Evolutionary conservation across 2,329 filamentous ascomycete species (phyloP), one percentile per base, ranked within the genome.

Genomic region (Aaosphaeria pasadenensis): DNA sequence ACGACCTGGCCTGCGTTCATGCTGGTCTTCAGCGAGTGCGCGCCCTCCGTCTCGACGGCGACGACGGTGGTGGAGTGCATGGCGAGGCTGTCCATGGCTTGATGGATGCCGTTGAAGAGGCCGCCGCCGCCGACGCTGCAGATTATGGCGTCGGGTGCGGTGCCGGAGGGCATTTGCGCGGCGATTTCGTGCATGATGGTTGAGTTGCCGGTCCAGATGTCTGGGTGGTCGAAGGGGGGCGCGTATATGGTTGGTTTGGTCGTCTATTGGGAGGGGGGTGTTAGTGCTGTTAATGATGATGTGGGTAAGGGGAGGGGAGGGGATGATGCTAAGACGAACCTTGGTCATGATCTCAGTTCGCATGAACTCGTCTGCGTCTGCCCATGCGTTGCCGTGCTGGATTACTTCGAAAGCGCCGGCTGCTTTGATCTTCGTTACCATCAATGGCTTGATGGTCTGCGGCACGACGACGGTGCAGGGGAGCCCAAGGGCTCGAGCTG

Each of bases 51-150:
- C 73, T 95, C 90, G 40, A 91, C 77, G 3, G 87, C 88, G 9
- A 95, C 66, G 7, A 95, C 79, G 45, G 56, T 77, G 59, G 63
- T 56, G 7, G 9, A 7, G 24, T 42, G n/a, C 53, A 66, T 64
- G 17, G 57, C 58, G 5, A 66, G 53, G 50, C 73, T 69, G 59
- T 85, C 79, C 28, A 91, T 74, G 7, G 87, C 88, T 63, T 85
- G 76, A 70, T 88, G 82, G 47, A 95, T 72, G 4, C 90, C 90
- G 60, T 86, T 88, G 45, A 95, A 78, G 24, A 95, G 72, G 0
- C 90, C 89, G 11, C 90, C 90, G 7, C 90, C 90, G 5, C 90
- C 90, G 35, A 91, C 88, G 49, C 79, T 86, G 70, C 88, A 92
- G 40, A 94, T 79, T 9, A 95, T 76, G 3, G 79, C 87, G 59